These are phyloP conservation scores for Tephrocybe sp. DNA, from an alignment of 768 basidiomycete species.

Conservation along the genomic window DNA sequence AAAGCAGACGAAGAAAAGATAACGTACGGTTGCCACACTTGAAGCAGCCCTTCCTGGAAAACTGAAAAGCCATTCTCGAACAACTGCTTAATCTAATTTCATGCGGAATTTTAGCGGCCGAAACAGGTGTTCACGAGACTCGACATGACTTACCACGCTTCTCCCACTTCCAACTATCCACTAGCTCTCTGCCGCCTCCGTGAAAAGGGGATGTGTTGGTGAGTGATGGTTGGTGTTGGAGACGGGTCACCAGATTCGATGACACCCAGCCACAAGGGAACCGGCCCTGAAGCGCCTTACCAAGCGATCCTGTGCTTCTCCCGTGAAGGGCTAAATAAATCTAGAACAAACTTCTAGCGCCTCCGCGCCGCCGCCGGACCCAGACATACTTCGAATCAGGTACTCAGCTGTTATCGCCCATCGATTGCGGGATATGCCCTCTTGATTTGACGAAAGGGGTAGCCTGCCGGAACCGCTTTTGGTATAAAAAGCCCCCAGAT, in stretches of 20 bases:
- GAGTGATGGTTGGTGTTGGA: conserved; percentile 34
- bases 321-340: conserved; percentile 5
- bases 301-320: conserved; percentile 1
- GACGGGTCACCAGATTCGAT: conserved; percentile 8
- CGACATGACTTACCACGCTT: conserved; percentile 50
- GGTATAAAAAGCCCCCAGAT: conserved; percentile 9
- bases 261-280: conserved; percentile 1
- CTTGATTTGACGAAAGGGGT: conserved; percentile 21
- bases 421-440: conserved; percentile 18
- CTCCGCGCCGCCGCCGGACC: background rate
- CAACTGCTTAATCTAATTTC: conserved; percentile 35
- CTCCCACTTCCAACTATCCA: conserved; percentile 75
- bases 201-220: conserved; percentile 44
- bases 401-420: conserved; percentile 21
- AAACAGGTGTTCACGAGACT: too few relatives aligned
- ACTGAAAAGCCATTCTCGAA: conserved; percentile 75
- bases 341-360: background rate
- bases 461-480: background rate
- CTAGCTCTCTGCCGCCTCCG: conserved; percentile 69
- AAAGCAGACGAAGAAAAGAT: background rate
- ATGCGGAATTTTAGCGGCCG: conserved; percentile 2
- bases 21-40: conserved; percentile 90
- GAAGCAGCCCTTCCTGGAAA: conserved; percentile 87
- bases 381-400: conserved; percentile 12
- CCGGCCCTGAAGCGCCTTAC: conserved; percentile 30